Percentiles rank a stretch among this genome's conserved stretches.
Evolutionary conservation across 2,329 filamentous ascomycete genomes (phyloP).

Genomic region (Diaporthe sp.): DNA sequence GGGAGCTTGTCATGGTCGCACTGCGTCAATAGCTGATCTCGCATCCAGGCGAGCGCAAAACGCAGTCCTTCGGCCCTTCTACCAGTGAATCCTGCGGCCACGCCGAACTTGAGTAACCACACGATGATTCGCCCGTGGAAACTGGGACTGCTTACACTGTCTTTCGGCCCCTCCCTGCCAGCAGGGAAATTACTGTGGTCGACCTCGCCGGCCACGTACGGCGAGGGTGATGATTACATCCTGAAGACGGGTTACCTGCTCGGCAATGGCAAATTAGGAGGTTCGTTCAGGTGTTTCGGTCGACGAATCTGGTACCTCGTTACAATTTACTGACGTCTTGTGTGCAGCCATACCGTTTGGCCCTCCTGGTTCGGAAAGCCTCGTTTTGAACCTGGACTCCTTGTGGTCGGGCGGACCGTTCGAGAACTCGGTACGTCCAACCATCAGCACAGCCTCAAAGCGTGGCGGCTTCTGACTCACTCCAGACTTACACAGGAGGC

Average conservation of each 20-base stretch:
- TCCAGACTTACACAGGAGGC: constrained; percentile 58
- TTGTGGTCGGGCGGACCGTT: constrained; percentile 67
- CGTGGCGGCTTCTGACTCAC: constrained; percentile 7
- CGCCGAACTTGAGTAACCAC: neutral
- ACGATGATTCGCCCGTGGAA: neutral
- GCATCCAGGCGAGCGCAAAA: neutral
- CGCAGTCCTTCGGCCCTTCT: constrained; percentile 27
- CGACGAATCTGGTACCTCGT: neutral
- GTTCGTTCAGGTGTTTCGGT: constrained; percentile 45
- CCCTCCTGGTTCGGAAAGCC: constrained; percentile 55
- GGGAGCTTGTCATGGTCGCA: neutral
- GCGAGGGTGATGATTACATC: constrained; percentile 35
- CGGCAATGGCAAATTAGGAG: constrained; percentile 63
- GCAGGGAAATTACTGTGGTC: constrained; percentile 35
- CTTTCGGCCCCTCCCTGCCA: neutral
- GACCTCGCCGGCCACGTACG: constrained; percentile 33
- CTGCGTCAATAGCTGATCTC: constrained; percentile 19
- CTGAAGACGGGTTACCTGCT: constrained; percentile 58
- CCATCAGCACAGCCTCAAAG: neutral
- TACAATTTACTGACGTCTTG: neutral
- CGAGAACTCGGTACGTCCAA: constrained; percentile 45
- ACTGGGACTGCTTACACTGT: neutral
- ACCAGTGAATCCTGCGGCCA: constrained; percentile 3
- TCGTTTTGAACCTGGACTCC: constrained; percentile 62
- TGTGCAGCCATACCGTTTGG: constrained; percentile 58